phyloP scores from a whole-genome alignment of 2,329 filamentous ascomycete genomes.

The Dothistroma pini region DNA sequence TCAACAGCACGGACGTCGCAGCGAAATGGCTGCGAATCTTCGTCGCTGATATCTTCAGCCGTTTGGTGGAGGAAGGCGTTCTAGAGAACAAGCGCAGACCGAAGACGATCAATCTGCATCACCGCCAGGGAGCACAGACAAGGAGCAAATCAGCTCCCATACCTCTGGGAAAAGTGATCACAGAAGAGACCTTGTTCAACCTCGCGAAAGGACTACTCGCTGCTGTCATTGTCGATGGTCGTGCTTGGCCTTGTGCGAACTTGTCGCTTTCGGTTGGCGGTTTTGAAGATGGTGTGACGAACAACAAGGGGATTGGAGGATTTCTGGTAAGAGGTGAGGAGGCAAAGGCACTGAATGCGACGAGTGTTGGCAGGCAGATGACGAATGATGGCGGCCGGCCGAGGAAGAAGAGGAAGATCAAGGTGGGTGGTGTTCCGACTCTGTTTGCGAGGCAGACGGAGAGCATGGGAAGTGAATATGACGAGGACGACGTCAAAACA shows the following conservation, averaged over 20 bases:
- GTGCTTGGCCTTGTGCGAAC: conserved; percentile 87
- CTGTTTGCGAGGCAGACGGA: conserved; percentile 33
- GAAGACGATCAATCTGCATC: conserved; percentile 79
- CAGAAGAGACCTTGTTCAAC: conserved; percentile 68
- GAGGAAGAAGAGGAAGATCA: conserved; percentile 37
- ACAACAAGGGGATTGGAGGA: conserved; percentile 79
- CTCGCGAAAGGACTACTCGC: conserved; percentile 71
- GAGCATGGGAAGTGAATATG: conserved; percentile 20
- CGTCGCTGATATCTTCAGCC: conserved; percentile 81
- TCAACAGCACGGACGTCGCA: conserved; percentile 74
- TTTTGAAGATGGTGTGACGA: conserved; percentile 80
- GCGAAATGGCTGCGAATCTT: conserved; percentile 87
- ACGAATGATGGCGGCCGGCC: conserved; percentile 23
- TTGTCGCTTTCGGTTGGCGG: conserved; percentile 84
- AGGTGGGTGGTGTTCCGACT: conserved; percentile 33
- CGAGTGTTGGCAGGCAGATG: conserved; percentile 4
- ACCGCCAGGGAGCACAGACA: conserved; percentile 69
- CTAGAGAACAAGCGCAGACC: conserved; percentile 83
- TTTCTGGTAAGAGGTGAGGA: conserved; percentile 72
- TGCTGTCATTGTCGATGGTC: conserved; percentile 73
- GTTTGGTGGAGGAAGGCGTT: conserved; percentile 86
- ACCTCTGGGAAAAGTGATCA: conserved; percentile 67
- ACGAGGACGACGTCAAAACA: conserved; percentile 9
- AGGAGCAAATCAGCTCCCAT: conserved; percentile 74
- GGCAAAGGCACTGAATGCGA: conserved; percentile 46